Evolutionary conservation across 2,329 filamentous ascomycete species (phyloP).

Genomic region (Trichoderma atrobrunneum): DNA sequence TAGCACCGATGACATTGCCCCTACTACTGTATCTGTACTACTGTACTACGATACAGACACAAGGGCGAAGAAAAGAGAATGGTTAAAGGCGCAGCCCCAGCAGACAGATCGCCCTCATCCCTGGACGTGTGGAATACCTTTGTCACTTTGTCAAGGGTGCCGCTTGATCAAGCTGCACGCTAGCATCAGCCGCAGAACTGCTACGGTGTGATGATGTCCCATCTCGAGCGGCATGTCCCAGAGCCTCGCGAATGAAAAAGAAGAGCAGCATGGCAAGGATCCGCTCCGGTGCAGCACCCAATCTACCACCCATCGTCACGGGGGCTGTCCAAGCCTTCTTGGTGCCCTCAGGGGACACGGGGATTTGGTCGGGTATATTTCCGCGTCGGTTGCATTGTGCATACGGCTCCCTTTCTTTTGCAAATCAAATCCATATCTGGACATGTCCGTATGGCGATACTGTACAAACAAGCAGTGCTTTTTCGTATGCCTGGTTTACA

Average conservation of each 20-base stretch:
- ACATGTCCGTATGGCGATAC: neutral
- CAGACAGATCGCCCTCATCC: constrained; percentile 9
- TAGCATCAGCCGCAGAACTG: constrained; percentile 16
- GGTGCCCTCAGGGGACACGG: neutral
- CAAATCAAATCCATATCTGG: neutral
- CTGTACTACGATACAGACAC: neutral
- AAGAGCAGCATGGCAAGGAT: constrained; percentile 6
- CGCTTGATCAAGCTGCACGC: constrained; percentile 3
- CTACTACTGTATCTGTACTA: neutral
- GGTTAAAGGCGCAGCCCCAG: neutral
- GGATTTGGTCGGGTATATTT: neutral
- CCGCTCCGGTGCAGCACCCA: constrained; percentile 16
- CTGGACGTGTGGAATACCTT: constrained; percentile 13
- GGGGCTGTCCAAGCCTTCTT: neutral
- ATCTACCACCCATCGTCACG: constrained; percentile 20
- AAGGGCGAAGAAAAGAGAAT: neutral
- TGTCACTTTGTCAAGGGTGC: constrained; percentile 2
- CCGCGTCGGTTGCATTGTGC: neutral
- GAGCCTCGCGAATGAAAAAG: constrained; percentile 3
- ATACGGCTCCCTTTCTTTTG: neutral
- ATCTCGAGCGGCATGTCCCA: neutral
- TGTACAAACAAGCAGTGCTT: neutral
- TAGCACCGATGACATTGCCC: neutral
- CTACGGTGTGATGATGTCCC: constrained; percentile 1
- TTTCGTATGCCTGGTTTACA: neutral